phyloP scores from a whole-genome alignment of 2,329 filamentous ascomycete species.

The Epichloe sp. region DNA sequence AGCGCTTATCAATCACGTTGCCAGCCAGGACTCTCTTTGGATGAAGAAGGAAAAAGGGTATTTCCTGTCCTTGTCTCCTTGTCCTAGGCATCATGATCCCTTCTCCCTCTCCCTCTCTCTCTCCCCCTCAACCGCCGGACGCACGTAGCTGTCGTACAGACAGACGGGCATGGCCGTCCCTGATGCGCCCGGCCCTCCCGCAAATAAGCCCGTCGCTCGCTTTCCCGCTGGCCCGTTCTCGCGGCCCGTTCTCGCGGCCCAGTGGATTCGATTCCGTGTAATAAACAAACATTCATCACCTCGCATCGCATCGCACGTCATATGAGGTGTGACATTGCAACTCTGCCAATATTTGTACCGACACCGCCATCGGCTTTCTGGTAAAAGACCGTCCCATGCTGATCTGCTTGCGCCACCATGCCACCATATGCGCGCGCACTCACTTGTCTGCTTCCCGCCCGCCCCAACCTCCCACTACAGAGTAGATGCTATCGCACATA shows the following conservation, averaged over 20 bases:
- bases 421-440: not conserved
- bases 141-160: not conserved
- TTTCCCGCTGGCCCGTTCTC: not conserved
- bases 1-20: no score
- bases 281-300: not conserved
- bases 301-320: not conserved
- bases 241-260: not conserved
- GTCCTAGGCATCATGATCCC: no score
- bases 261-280: not conserved
- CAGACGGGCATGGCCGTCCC: not conserved
- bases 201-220: not conserved
- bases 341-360: not conserved
- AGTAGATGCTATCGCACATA: not conserved
- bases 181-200: conserved; percentile 5
- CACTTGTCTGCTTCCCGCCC: not conserved
- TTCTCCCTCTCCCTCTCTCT: no score
- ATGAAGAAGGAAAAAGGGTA: no score
- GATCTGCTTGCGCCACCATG: conserved; percentile 1
- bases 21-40: no score
- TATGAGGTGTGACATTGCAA: not conserved
- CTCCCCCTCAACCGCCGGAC: no score
- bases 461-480: not conserved
- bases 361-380: not conserved
- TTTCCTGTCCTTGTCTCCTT: no score
- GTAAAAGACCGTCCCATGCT: not conserved